These are phyloP conservation scores for Thalassiosira profunda DNA, from an alignment of 108 stramenopile species.

Conservation along the genomic window DNA sequence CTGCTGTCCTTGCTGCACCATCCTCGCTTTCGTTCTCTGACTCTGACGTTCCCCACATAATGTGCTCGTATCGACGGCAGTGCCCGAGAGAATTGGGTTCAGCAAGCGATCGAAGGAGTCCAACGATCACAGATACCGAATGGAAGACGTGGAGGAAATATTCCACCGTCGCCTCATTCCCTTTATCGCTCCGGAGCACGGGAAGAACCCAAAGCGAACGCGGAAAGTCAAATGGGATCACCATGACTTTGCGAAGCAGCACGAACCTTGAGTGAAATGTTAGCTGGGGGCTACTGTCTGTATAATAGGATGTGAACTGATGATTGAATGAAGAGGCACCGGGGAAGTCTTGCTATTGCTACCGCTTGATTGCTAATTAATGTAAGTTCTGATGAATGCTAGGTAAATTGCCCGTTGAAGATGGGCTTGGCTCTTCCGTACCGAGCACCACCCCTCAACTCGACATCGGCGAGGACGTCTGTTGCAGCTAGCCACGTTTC, in stretches of 20 bases:
- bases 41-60: too few species aligned
- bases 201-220: neutral
- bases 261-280: slow-evolving; percentile 5
- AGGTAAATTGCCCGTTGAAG: slow-evolving; percentile 23
- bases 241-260: neutral
- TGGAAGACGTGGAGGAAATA: neutral
- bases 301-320: neutral
- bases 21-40: too few species aligned
- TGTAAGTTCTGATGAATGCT: too few species aligned
- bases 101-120: neutral
- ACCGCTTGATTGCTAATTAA: neutral
- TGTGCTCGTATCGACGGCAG: too few species aligned
- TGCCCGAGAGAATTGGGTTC: neutral
- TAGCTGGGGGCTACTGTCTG: too few species aligned
- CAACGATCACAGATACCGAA: neutral
- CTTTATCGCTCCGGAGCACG: neutral
- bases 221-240: neutral
- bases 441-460: slow-evolving; percentile 35
- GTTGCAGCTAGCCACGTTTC: slow-evolving; percentile 80
- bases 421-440: slow-evolving; percentile 10
- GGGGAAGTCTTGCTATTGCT: too few species aligned
- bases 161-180: neutral
- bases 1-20: too few species aligned
- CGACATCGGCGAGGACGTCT: slow-evolving; percentile 74
- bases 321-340: neutral